Evolutionary conservation across 2,329 filamentous ascomycete species (phyloP), one percentile per base, ranked within the genome.

Genomic region (Fusarium pseudograminearum): DNA sequence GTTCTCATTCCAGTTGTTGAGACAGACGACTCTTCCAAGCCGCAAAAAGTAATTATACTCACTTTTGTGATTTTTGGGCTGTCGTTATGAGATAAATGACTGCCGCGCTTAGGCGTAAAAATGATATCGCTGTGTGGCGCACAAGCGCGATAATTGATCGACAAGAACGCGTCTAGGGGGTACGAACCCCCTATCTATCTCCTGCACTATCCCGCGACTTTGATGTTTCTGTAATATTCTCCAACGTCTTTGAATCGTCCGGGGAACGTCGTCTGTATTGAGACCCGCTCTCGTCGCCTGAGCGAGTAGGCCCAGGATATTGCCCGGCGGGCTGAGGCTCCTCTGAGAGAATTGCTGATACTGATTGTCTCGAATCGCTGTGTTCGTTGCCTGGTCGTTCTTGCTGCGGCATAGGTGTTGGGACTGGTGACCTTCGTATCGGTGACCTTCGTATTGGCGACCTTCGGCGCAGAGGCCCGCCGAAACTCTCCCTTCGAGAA

Each of bases 331-430:
- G 53, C 22, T 63, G 62, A 16, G 70, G 71, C 20, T 74, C 74
- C 42, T 73, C 72, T 20, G 74, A 78, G 5, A 80, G 63, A 57
- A 80, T 70, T 12, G 78, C 76, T 26, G 78, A 79, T 24, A 80
- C 78, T 16, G 78, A 75, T 30, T 78, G 78, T 56, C 76, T 79
- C 38, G 73, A 74, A 58, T 79, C 78, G 40, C 67, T 70, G 14
- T 69, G 69, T 52, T 76, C 76, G 52, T 74, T 74, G 14, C 54
- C 55, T 30, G 30, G 38, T 41, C 66, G 60, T n/a, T 78, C 76
- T 52, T 74, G 72, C 28, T 65, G 58, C 20, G 67, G 54, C 34
- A 56, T 67, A 5, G 71, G 73, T 10, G 70, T 73, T 44, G 36
- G n/a, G 36, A 14, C 36, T 40, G 36, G 36, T 20, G 69, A 70